These are phyloP conservation scores for Jasminum sambac DNA, from an alignment of 257 asterid species.

Conservation along the genomic window DNA sequence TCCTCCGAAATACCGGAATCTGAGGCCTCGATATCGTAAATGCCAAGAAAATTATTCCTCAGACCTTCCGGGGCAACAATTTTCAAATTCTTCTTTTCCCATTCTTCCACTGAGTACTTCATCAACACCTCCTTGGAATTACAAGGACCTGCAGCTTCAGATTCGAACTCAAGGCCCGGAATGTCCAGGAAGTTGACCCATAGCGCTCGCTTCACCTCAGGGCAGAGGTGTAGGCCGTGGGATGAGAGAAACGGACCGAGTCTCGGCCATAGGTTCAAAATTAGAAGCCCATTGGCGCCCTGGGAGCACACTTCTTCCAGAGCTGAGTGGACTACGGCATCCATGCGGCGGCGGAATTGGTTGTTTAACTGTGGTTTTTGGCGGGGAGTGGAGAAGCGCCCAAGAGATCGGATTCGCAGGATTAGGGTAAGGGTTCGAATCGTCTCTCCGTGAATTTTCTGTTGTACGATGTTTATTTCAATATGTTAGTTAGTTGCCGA, in stretches of 20 bases:
- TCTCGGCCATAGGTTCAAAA: constrained; percentile 64
- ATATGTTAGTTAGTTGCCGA: too few relatives aligned
- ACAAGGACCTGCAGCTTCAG: constrained; percentile 27
- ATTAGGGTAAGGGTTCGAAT: constrained; percentile 56
- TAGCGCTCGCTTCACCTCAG: constrained; percentile 60
- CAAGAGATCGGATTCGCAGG: background rate
- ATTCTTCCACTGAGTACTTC: constrained; percentile 45
- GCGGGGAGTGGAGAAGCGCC: constrained; percentile 33
- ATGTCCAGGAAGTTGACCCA: constrained; percentile 70
- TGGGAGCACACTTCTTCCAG: constrained; percentile 76
- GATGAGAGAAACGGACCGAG: constrained; percentile 44
- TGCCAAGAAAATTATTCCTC: constrained; percentile 75
- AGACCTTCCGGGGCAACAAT: constrained; percentile 65
- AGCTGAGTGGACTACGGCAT: constrained; percentile 62
- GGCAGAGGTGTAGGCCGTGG: constrained; percentile 54
- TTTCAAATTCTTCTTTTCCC: constrained; percentile 54
- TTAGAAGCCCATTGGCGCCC: constrained; percentile 56
- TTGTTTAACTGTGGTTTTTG: constrained; percentile 30
- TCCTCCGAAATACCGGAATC: constrained; percentile 40
- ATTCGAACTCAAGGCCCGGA: constrained; percentile 59
- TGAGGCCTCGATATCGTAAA: constrained; percentile 59
- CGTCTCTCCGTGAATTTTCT: constrained; percentile 9
- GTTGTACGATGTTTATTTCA: too few relatives aligned
- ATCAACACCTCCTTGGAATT: constrained; percentile 30
- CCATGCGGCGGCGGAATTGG: constrained; percentile 53